phyloP scores from a whole-genome alignment of 208 protist species.

The Blechomonas ayalai region DNA sequence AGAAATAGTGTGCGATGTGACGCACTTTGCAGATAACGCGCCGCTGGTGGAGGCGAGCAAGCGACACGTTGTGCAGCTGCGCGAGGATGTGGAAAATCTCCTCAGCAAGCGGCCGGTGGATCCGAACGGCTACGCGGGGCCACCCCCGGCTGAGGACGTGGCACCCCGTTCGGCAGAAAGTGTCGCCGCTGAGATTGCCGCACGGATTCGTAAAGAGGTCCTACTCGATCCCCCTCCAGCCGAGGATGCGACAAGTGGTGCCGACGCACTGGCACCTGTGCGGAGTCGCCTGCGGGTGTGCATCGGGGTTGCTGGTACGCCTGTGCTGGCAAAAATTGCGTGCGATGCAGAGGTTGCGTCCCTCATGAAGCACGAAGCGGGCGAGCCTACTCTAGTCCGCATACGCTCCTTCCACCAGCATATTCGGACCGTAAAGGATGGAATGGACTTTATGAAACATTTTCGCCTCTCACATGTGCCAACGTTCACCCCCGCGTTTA shows the following conservation, averaged over 20 bases:
- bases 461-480: constrained; percentile 53
- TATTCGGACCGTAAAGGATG: constrained; percentile 20
- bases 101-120: constrained; percentile 9
- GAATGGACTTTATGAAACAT: constrained; percentile 29
- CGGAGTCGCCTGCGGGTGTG: constrained; percentile 27
- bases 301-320: constrained; percentile 52
- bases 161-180: constrained; percentile 20
- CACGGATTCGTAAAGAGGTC: constrained; percentile 24
- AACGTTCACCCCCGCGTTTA: constrained; percentile 40
- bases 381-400: constrained; percentile 14
- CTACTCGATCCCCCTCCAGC: constrained; percentile 7
- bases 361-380: constrained; percentile 4
- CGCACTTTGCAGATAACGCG: constrained; percentile 29
- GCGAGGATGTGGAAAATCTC: constrained; percentile 13
- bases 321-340: constrained; percentile 77
- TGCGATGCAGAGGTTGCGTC: constrained; percentile 47
- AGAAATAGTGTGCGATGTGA: constrained; percentile 44
- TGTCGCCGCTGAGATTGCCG: constrained; percentile 29
- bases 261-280: not conserved
- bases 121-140: constrained; percentile 11
- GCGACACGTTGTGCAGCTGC: constrained; percentile 23
- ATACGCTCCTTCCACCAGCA: constrained; percentile 43
- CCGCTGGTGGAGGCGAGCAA: constrained; percentile 16
- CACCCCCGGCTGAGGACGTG: constrained; percentile 3
- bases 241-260: not conserved